phyloP scores from a whole-genome alignment of 2,329 filamentous ascomycete species.

The Teratosphaeria epicoccoides region DNA sequence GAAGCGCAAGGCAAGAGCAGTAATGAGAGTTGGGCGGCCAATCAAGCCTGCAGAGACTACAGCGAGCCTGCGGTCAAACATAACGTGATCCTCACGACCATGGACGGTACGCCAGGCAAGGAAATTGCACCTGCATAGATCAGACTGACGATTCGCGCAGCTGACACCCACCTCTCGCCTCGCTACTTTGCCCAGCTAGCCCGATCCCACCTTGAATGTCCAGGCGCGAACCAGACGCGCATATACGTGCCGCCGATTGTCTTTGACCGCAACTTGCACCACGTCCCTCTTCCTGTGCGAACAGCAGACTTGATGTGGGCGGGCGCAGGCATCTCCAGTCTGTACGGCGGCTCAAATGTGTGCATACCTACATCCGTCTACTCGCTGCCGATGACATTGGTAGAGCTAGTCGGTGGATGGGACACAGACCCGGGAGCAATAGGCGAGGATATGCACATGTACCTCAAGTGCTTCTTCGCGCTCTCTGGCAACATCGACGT shows the following conservation, averaged over 20 bases:
- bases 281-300: constrained; percentile 56
- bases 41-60: constrained; percentile 54
- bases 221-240: constrained; percentile 51
- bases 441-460: constrained; percentile 68
- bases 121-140: background rate
- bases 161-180: constrained; percentile 58
- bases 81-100: constrained; percentile 58
- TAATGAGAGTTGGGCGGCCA: constrained; percentile 61
- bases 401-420: constrained; percentile 62
- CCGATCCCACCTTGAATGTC: constrained; percentile 50
- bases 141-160: constrained; percentile 29
- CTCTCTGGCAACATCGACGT: constrained; percentile 58
- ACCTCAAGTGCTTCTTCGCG: constrained; percentile 66
- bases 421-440: constrained; percentile 61
- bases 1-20: constrained; percentile 66
- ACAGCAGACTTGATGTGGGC: constrained; percentile 64
- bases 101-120: constrained; percentile 51
- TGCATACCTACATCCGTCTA: constrained; percentile 66
- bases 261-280: constrained; percentile 63
- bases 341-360: constrained; percentile 53
- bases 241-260: constrained; percentile 61
- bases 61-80: constrained; percentile 38
- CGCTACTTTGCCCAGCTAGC: constrained; percentile 58
- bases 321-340: constrained; percentile 58
- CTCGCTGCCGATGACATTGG: constrained; percentile 55